Evolutionary conservation across 495 filamentous ascomycete species (phyloP).

Genomic region (Thermothielavioides terrestris): DNA sequence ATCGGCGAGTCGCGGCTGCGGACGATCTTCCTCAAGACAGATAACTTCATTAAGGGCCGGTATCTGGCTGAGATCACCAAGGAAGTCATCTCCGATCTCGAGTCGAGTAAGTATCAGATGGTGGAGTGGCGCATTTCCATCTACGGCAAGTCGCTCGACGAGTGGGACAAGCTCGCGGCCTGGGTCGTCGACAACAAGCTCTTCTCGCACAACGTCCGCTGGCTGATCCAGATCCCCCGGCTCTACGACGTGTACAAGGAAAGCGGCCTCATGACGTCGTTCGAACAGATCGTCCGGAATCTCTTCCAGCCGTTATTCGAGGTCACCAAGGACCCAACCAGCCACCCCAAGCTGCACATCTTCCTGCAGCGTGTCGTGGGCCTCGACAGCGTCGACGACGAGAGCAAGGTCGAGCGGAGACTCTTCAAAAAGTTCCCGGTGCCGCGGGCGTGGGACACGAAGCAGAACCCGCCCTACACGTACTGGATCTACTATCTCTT

Average conservation of each 20-base stretch:
- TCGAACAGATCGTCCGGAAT: conserved; percentile 84
- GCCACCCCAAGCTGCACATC: conserved; percentile 86
- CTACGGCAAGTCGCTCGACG: conserved; percentile 81
- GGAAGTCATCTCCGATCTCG: conserved; percentile 94
- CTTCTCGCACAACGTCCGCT: conserved; percentile 93
- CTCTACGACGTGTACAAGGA: conserved; percentile 94
- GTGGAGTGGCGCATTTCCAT: conserved; percentile 98
- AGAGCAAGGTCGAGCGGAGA: conserved; percentile 89
- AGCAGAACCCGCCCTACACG: conserved; percentile 94
- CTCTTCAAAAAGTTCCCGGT: conserved; percentile 90
- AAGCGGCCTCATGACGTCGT: conserved; percentile 74
- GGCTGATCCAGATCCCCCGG: conserved; percentile 91
- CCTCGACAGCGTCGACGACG: conserved; percentile 96
- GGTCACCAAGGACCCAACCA: conserved; percentile 77
- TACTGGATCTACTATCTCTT: conserved; percentile 99
- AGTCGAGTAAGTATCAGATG: conserved; percentile 99
- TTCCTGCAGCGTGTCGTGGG: conserved; percentile 94
- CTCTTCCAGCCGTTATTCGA: conserved; percentile 92
- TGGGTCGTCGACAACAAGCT: conserved; percentile 99
- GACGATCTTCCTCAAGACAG: conserved; percentile 96
- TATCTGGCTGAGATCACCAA: conserved; percentile 97
- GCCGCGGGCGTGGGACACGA: conserved; percentile 76
- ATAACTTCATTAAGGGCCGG: conserved; percentile 92
- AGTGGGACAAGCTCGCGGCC: conserved; percentile 95
- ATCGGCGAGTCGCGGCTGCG: conserved; percentile 90